Evolutionary conservation across 805 yeast species (phyloP).

Genomic region (Crinitomyces ghanaensis): DNA sequence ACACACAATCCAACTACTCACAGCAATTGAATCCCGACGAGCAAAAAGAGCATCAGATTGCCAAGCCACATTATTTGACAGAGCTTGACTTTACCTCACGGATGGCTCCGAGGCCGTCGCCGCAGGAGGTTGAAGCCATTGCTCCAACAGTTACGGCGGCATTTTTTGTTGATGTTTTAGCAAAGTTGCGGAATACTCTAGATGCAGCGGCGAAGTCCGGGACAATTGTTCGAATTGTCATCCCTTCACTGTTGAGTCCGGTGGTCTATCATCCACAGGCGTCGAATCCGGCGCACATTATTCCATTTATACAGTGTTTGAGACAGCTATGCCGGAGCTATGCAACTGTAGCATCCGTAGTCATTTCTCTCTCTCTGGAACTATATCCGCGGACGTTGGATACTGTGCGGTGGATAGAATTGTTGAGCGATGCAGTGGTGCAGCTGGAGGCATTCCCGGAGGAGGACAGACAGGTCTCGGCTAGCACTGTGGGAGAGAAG

Average conservation of each 20-base stretch:
- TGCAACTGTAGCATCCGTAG: conserved; percentile 35
- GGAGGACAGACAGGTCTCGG: conserved; percentile 25
- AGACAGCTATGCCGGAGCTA: conserved; percentile 41
- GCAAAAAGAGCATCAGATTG: conserved; percentile 10
- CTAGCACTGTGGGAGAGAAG: conserved; percentile 6
- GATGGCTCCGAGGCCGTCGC: conserved; percentile 60
- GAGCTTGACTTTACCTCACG: conserved; percentile 72
- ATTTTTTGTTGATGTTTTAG: too few relatives aligned
- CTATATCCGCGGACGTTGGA: conserved; percentile 46
- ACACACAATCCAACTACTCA: conserved; percentile 37
- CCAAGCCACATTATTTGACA: conserved; percentile 44
- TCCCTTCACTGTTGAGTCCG: conserved; percentile 77
- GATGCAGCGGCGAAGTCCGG: conserved; percentile 16
- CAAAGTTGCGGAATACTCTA: conserved; percentile 5
- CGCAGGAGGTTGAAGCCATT: conserved; percentile 16
- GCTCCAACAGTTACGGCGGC: too few relatives aligned
- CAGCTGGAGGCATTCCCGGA: conserved; percentile 76
- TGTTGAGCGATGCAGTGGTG: conserved; percentile 52
- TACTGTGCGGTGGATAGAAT: conserved; percentile 43
- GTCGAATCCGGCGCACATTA: conserved; percentile 35
- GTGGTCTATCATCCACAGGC: conserved; percentile 48
- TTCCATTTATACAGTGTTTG: conserved; percentile 53
- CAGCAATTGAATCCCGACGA: conserved; percentile 7
- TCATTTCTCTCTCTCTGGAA: conserved; percentile 51
- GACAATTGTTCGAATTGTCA: conserved; percentile 48